Base-by-base conservation (phyloP, 345 rosid genomes). In the Anacardium occidentale region DNA sequence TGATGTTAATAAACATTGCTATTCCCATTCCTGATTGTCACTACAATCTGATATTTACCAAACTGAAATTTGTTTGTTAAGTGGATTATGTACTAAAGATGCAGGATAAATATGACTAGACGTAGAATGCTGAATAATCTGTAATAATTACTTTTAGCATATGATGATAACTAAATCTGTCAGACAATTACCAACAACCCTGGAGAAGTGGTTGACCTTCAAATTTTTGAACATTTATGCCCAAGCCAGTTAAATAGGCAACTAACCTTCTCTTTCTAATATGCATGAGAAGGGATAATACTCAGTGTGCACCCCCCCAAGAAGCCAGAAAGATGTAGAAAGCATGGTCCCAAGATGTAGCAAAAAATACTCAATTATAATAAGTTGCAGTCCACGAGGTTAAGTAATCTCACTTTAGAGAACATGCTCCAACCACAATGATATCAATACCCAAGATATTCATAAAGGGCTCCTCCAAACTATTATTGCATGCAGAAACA, bases 221-320 rank as follows among this genome's bases (percentile, higher is more conserved):
- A 44, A 68, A 61, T 58, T 68, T 17, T 13, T 15, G 3, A 29
- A 53, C 61, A 1, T 24, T 7, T 17, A 68, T 7, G 52, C 47
- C 50, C 60, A 62, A 68, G 25, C 68, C 25, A 53, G 64, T 62
- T 29, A 61, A 68, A 66, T 63, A 20, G 45, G 64, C 34, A 69
- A 74, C 65, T 11, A 21, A 37, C n/a, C 5, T 5, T 9, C 14
- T 6, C 9, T 37, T 37, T 37, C 42, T 37, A 37, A 37, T 37
- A 9, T 37, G 42, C 42, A 37, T 37, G 9, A 37, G 9, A 26
- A 3, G 34, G 61, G 61, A 26, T 22, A 47, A 47, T 47, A 47
- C 51, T 47, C 17, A 13, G 17, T 47, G 11, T 20, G 18, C 22
- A 15, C 57, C 57, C 9, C 55, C 18, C 0, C 22, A 18, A n/a